phyloP scores from a whole-genome alignment of 2,329 filamentous ascomycete genomes.

The Cladophialophora carrionii region DNA sequence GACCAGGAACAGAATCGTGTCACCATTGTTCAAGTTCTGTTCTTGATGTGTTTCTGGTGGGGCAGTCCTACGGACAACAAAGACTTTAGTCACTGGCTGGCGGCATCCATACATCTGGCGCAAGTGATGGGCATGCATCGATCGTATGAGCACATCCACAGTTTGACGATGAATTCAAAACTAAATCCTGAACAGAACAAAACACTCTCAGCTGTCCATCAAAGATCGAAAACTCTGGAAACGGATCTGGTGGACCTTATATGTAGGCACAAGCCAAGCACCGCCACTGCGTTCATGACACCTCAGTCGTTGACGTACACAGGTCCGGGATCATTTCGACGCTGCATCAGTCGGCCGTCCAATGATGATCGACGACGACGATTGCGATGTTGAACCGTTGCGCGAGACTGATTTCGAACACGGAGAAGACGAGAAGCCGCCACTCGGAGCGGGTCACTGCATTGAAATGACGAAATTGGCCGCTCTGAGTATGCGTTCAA shows the following conservation, averaged over 20 bases:
- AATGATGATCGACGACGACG: slow-evolving; percentile 38
- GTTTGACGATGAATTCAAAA: slow-evolving; percentile 19
- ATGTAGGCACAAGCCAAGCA: slow-evolving; percentile 11
- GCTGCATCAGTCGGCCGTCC: slow-evolving; percentile 39
- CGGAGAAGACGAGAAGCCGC: slow-evolving; percentile 19
- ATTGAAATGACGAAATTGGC: slow-evolving; percentile 28
- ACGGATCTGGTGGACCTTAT: slow-evolving; percentile 37
- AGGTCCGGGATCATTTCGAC: slow-evolving; percentile 27
- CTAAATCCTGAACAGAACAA: slow-evolving; percentile 32
- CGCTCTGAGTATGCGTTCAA: slow-evolving; percentile 19
- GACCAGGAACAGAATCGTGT: slow-evolving; percentile 33
- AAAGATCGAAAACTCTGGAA: slow-evolving; percentile 32
- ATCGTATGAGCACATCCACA: slow-evolving; percentile 53
- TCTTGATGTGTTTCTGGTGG: slow-evolving; percentile 39
- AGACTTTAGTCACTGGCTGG: slow-evolving; percentile 28
- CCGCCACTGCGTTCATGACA: slow-evolving; percentile 7
- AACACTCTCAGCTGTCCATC: slow-evolving; percentile 15
- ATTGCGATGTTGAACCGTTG: slow-evolving; percentile 38
- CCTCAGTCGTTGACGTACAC: slow-evolving; percentile 6
- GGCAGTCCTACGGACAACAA: slow-evolving; percentile 35
- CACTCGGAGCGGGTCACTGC: slow-evolving; percentile 17
- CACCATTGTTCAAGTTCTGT: slow-evolving; percentile 32
- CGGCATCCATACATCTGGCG: slow-evolving; percentile 78
- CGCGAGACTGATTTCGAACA: slow-evolving; percentile 35
- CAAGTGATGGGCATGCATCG: slow-evolving; percentile 97